These are phyloP conservation scores for Fomitopsis pinicola DNA, from an alignment of 1,284 basidiomycete species.

Conservation along the genomic window DNA sequence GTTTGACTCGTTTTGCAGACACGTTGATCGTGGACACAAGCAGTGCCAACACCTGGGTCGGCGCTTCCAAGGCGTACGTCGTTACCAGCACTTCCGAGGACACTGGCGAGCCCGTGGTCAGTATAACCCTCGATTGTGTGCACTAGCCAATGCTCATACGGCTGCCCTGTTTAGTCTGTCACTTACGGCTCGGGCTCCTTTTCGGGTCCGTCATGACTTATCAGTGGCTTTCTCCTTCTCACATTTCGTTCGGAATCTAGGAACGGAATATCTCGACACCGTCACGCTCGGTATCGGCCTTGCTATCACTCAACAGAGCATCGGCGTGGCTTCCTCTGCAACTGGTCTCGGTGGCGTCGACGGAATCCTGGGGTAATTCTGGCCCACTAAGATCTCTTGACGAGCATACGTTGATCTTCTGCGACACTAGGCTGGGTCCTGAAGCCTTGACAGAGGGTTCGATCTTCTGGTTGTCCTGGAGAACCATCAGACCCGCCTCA, in stretches of 20 bases:
- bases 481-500: not conserved
- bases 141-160: not conserved
- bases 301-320: slow-evolving; percentile 35
- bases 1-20: not conserved
- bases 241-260: no score
- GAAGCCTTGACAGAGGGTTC: not conserved
- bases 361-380: slow-evolving; percentile 44
- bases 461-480: not conserved
- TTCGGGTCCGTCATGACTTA: slow-evolving; percentile 26
- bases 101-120: slow-evolving; percentile 21
- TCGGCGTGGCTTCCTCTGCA: slow-evolving; percentile 40
- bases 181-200: slow-evolving; percentile 49
- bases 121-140: not conserved
- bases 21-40: slow-evolving; percentile 20
- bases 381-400: not conserved
- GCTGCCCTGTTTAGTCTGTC: slow-evolving; percentile 26
- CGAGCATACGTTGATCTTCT: not conserved
- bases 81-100: slow-evolving; percentile 13
- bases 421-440: not conserved
- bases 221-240: no score
- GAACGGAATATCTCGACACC: slow-evolving; percentile 16
- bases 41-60: slow-evolving; percentile 30
- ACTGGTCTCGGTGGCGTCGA: slow-evolving; percentile 39
- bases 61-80: slow-evolving; percentile 19
- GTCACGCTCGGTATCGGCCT: slow-evolving; percentile 19